phyloP scores from a whole-genome alignment of 345 rosid species.

The Psidium guajava region DNA sequence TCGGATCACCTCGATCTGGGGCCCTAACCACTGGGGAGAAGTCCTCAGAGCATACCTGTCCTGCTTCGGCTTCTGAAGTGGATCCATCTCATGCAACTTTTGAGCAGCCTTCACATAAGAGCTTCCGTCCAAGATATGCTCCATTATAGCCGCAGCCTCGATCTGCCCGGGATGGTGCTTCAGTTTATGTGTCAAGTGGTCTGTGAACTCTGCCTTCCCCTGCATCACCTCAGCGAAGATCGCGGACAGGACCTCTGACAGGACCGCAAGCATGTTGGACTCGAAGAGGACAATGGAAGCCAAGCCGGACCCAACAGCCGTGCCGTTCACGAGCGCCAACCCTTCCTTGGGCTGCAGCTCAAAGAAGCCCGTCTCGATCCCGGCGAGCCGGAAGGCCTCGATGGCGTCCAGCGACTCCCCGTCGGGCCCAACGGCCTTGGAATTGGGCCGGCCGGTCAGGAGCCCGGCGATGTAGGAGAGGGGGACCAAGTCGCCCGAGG shows the following conservation, averaged over 20 bases:
- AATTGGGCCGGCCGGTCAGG: conserved; percentile 13
- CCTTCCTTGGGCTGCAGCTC: conserved; percentile 9
- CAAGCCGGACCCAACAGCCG: conserved; percentile 18
- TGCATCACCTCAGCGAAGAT: conserved; percentile 19
- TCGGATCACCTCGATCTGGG: conserved; percentile 15
- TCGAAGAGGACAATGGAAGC: conserved; percentile 11
- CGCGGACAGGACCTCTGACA: conserved; percentile 12
- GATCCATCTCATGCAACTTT: conserved; percentile 12
- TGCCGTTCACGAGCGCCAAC: conserved; percentile 12
- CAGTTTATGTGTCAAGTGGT: conserved; percentile 18
- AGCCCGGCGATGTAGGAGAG: conserved; percentile 12
- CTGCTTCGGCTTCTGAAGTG: conserved; percentile 19
- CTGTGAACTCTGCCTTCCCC: conserved; percentile 20
- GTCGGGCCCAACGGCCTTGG: conserved; percentile 11
- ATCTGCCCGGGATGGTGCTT: conserved; percentile 30
- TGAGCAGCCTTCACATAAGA: conserved; percentile 10
- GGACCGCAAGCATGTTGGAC: conserved; percentile 8
- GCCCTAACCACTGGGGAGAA: conserved; percentile 13
- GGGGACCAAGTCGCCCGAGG: conserved; percentile 19
- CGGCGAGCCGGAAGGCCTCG: conserved; percentile 11
- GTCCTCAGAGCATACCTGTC: conserved; percentile 21
- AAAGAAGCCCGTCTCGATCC: conserved; percentile 4
- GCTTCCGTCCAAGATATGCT: conserved; percentile 18
- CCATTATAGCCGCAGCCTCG: conserved; percentile 24
- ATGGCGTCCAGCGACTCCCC: conserved; percentile 4